Evolutionary conservation across 2,329 filamentous ascomycete species (phyloP), one percentile per base, ranked within the genome.

Genomic region (Colletotrichum filicis): DNA sequence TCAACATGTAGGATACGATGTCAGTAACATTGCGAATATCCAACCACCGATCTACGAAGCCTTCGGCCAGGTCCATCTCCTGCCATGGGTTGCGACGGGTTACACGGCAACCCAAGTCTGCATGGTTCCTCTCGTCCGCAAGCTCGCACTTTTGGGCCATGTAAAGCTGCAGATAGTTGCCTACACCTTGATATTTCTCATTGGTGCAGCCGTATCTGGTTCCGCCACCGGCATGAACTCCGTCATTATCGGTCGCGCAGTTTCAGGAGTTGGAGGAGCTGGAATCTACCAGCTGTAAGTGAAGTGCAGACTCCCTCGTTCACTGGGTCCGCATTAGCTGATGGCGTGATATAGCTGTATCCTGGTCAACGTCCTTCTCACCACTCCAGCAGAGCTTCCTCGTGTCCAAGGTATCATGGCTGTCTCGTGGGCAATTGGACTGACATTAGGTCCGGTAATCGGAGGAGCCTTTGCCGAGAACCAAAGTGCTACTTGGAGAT

Each of bases 21-120:
- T 84, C 8, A 83, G 82, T 73, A 85, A 87, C 67, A 84, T 86
- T 22, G 86, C 88, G 8, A 87, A 90, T 75, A 87, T 89, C 60
- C 91, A 91, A 78, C 82, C 82, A 9, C 88, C 87, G 4, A 86
- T 92, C 61, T 91, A 92, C 78, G 82, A 87, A 65, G 87, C 87
- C 26, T 83, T 84, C 57, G 80, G 80, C 5, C 76, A 80, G 12
- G 80, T 85, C 49, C 79, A 83, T 46, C 76, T 84, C 1, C 77
- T 85, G 6, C 80, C 82, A 4, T 85, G 83, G 83, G 78, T 85
- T n/a, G 79, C 77, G 30, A 76, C 84, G 14, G 79, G 78, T 8
- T 84, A 83, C 70, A 80, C 80, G 0, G 74, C 82, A 14, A 79
- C 78, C 67, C 80, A 80, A 72, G 78, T 82, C 19, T 79, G 80